Evolutionary conservation across 768 basidiomycete genomes (phyloP).

Genomic region (Suillus spraguei): DNA sequence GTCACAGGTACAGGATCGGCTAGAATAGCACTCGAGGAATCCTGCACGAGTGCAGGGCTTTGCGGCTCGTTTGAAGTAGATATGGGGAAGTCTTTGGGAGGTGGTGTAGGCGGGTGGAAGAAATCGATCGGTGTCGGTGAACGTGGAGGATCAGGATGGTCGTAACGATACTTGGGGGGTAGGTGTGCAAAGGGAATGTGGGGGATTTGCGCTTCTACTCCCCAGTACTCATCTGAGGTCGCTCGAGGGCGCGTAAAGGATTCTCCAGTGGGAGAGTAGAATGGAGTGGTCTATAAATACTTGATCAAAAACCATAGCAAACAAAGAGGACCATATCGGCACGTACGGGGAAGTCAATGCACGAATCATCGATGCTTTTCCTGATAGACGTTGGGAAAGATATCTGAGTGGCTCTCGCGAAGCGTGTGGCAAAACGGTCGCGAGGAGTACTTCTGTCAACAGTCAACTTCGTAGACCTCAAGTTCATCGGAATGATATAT

Average conservation of each 20-base stretch:
- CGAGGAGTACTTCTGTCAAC: slow-evolving; percentile 34
- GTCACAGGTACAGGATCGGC: not conserved
- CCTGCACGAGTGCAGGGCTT: not conserved
- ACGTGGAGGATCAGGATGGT: slow-evolving; percentile 3
- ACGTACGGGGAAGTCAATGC: slow-evolving; percentile 31
- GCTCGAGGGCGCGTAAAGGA: slow-evolving; percentile 13
- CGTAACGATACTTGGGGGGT: not conserved
- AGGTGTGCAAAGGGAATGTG: not conserved
- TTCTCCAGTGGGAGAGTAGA: slow-evolving; percentile 25
- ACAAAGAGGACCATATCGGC: not conserved
- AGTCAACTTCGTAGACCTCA: slow-evolving; percentile 33
- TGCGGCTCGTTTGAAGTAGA: not conserved
- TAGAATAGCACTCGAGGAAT: not conserved
- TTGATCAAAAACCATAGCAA: not conserved
- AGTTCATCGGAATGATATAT: slow-evolving; percentile 26
- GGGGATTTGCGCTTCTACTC: not conserved
- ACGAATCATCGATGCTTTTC: slow-evolving; percentile 34
- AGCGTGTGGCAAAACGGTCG: slow-evolving; percentile 28
- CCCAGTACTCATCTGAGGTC: slow-evolving; percentile 15
- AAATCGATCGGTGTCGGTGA: slow-evolving; percentile 8
- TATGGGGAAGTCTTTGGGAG: not conserved
- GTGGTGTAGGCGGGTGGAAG: not conserved
- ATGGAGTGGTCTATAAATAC: slow-evolving; percentile 24
- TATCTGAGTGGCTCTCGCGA: slow-evolving; percentile 24
- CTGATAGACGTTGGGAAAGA: slow-evolving; percentile 37